Evolutionary conservation across 2,329 filamentous ascomycete genomes (phyloP).

Genomic region (Aureobasidium sp.): DNA sequence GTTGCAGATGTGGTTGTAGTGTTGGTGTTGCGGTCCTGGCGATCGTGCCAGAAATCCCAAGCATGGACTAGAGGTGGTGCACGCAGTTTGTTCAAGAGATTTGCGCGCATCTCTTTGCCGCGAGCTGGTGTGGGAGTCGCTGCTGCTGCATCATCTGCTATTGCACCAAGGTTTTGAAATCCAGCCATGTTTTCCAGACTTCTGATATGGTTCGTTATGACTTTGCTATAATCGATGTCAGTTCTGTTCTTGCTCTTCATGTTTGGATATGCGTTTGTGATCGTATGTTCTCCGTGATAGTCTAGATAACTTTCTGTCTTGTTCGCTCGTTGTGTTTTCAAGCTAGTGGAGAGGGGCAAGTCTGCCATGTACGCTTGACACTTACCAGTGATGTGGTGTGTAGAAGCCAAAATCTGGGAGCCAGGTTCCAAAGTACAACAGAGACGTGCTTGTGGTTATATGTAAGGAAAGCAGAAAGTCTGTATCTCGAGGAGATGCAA

Average conservation of each 20-base stretch:
- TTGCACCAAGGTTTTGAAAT: slow-evolving; percentile 19
- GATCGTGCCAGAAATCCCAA: slow-evolving; percentile 49
- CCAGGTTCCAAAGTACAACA: not conserved
- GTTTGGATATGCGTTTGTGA: too few relatives aligned
- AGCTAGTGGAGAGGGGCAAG: not conserved
- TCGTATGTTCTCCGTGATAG: too few relatives aligned
- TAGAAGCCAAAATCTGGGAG: not conserved
- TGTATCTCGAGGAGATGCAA: not conserved
- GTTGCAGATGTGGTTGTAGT: not conserved
- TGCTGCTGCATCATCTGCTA: slow-evolving; percentile 47
- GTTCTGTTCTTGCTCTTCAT: not conserved
- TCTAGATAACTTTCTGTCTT: not conserved
- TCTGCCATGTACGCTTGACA: not conserved
- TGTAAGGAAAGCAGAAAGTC: not conserved
- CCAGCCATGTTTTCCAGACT: slow-evolving; percentile 12
- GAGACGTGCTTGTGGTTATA: not conserved
- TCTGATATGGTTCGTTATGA: not conserved
- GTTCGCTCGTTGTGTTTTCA: not conserved
- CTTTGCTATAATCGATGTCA: not conserved
- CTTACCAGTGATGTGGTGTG: not conserved
- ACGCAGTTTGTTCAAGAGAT: slow-evolving; percentile 34
- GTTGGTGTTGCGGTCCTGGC: slow-evolving; percentile 29
- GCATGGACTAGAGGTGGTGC: slow-evolving; percentile 44
- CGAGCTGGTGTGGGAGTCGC: slow-evolving; percentile 64
- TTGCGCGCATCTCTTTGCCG: slow-evolving; percentile 63